phyloP scores from a whole-genome alignment of 768 basidiomycete genomes.

The Lentinula guzmanii region DNA sequence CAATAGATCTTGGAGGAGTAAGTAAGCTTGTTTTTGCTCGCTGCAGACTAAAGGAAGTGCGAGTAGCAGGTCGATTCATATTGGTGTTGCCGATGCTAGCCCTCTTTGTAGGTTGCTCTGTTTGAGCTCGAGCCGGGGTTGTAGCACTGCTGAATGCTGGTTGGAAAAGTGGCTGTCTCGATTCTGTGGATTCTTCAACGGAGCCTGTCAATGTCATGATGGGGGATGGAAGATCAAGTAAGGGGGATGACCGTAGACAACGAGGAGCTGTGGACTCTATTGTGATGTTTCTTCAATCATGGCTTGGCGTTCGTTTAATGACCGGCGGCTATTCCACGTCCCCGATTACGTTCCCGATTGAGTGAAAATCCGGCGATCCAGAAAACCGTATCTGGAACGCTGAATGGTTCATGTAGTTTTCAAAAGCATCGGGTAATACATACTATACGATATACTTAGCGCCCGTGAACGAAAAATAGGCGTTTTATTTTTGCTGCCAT shows the following conservation, averaged over 20 bases:
- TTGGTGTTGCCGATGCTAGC: not conserved
- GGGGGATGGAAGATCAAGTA: not conserved
- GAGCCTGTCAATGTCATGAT: not conserved
- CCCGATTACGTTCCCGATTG: too few species aligned
- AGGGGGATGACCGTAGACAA: not conserved
- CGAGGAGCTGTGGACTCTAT: too few species aligned
- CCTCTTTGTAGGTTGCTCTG: not conserved
- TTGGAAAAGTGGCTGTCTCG: not conserved
- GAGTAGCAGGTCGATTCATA: not conserved
- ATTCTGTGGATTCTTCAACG: not conserved
- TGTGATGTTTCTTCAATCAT: too few species aligned
- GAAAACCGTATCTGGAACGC: too few species aligned
- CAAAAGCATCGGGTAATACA: too few species aligned
- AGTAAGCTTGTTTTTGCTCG: slow-evolving; percentile 24
- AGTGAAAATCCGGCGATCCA: too few species aligned
- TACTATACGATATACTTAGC: too few species aligned
- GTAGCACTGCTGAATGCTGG: not conserved
- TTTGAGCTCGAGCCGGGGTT: not conserved
- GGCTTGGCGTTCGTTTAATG: too few species aligned
- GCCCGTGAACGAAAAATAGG: too few species aligned
- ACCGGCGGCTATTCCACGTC: too few species aligned
- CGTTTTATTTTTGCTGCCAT: too few species aligned
- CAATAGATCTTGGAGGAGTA: slow-evolving; percentile 32
- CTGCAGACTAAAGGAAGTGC: slow-evolving; percentile 9
- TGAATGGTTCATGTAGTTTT: too few species aligned